Evolutionary conservation across 257 asterid genomes (phyloP).

Genomic region (Phtheirospermum japonicum): DNA sequence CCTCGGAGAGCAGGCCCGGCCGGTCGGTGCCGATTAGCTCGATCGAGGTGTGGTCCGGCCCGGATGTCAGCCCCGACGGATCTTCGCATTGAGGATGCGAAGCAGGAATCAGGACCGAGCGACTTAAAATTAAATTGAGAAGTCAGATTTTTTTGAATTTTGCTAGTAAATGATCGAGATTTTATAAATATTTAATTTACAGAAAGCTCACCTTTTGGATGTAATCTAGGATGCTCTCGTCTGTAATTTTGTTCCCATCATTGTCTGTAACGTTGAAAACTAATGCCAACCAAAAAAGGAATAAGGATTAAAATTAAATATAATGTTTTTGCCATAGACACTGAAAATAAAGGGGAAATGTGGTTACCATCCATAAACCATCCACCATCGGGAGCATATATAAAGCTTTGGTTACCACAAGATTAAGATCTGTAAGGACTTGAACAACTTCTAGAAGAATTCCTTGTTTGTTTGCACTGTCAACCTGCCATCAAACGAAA

Average conservation of each 20-base stretch:
- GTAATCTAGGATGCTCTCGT: constrained; percentile 70
- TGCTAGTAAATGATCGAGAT: no score
- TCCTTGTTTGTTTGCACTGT: constrained; percentile 93
- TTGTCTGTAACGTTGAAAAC: constrained; percentile 94
- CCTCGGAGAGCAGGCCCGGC: constrained; percentile 96
- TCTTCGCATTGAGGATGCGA: constrained; percentile 89
- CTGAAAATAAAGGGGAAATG: not conserved
- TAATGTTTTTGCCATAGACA: not conserved
- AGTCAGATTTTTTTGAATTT: no score
- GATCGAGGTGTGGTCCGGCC: constrained; percentile 73
- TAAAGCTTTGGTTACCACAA: constrained; percentile 77
- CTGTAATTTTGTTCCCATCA: constrained; percentile 79
- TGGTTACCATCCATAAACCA: constrained; percentile 98
- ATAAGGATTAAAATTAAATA: not conserved
- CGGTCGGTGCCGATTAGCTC: constrained; percentile 91
- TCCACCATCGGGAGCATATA: constrained; percentile 93
- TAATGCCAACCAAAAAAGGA: constrained; percentile 21
- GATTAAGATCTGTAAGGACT: constrained; percentile 90
- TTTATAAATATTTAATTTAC: no score
- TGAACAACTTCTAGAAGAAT: constrained; percentile 92
- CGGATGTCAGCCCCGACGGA: constrained; percentile 78
- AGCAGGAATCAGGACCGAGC: constrained; percentile 95
- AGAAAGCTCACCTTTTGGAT: constrained; percentile 63
- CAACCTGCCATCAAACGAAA: constrained; percentile 27
- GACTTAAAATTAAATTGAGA: constrained; percentile 38